These are phyloP conservation scores for Taphrina flavorubra DNA, from an alignment of 1,139 yeast genomes.

Conservation along the genomic window DNA sequence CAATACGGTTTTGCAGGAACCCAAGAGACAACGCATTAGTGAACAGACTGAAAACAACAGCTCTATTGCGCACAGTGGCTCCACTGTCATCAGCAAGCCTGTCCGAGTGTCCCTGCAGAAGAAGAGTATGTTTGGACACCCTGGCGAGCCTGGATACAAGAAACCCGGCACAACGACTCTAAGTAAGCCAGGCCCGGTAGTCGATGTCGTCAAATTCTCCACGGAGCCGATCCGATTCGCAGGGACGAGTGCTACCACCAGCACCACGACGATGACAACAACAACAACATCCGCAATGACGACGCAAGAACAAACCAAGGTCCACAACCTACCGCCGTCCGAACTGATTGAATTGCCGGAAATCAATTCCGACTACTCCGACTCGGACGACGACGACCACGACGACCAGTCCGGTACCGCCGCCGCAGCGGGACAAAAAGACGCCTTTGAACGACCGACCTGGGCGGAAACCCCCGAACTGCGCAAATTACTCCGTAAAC, in stretches of 20 bases:
- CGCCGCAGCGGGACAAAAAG: slow-evolving; percentile 61
- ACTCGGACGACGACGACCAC: slow-evolving; percentile 47
- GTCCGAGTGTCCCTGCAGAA: slow-evolving; percentile 34
- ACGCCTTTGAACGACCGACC: slow-evolving; percentile 60
- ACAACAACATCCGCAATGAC: background rate
- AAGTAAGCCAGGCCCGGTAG: slow-evolving; percentile 48
- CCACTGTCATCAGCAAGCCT: slow-evolving; percentile 18
- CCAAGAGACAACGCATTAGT: slow-evolving; percentile 15
- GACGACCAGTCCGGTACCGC: too few relatives aligned
- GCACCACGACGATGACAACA: background rate
- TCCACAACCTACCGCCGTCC: slow-evolving; percentile 36
- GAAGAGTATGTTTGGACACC: slow-evolving; percentile 34
- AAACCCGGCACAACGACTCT: slow-evolving; percentile 37
- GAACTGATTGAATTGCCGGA: slow-evolving; percentile 54
- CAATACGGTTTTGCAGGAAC: background rate
- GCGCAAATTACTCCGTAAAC: slow-evolving; percentile 60
- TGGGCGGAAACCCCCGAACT: slow-evolving; percentile 79
- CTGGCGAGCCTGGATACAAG: slow-evolving; percentile 37
- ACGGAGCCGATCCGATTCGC: slow-evolving; percentile 52
- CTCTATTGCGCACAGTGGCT: slow-evolving; percentile 10
- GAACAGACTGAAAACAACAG: slow-evolving; percentile 31
- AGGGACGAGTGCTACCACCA: slow-evolving; percentile 10
- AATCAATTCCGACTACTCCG: slow-evolving; percentile 53
- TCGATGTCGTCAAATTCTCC: slow-evolving; percentile 53
- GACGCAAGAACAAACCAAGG: background rate